Evolutionary conservation across 2,329 filamentous ascomycete species (phyloP), one percentile per base, ranked within the genome.

Genomic region (Phyllosticta capitalensis): DNA sequence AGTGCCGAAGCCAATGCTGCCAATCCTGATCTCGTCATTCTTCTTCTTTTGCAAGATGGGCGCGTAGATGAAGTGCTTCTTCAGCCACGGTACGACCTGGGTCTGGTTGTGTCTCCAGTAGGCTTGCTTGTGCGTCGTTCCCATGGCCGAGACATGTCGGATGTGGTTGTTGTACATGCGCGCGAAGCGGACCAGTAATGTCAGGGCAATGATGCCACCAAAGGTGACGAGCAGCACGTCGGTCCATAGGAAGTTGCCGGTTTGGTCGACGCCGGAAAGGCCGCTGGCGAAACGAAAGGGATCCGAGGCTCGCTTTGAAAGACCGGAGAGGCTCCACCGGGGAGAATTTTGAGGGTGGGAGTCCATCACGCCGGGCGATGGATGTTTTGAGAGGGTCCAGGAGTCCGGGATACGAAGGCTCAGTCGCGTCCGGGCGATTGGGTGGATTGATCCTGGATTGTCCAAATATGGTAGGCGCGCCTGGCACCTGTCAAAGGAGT

Each of bases 21-120:
- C 86, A 14, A 91, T 73, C 67, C 87, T 84, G 64, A 90, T 81
- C 68, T 89, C 86, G 24, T 83, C 78, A 67, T 94, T 94, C 74
- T 94, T 90, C 67, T 89, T 81, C 68, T 89, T 89, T 59, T 80
- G 81, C 67, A 85, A 82, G 19, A 95, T 74, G 5, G 90, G 90
- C 1, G 90, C 86, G 68, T 85, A 86, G 19, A 87, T 74, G 20
- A 90, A 63, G 65, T 88, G 80, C 68, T 81, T 83, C 76, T 80
- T 78, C 64, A 90, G 75, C 73, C 78, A 83, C n/a, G 87, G 76
- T 75, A 77, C 79, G 65, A 73, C 72, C 10, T 59, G 62, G 3
- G 72, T 75, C 61, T 72, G 71, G 66, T 80, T 79, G 50, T 71
- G 66, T 59, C 73, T 71, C 74, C 76, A 80, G 65, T 76, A 80